A percentile compares a stretch with the other conserved stretches of the same genome.
Evolutionary conservation across 2,329 filamentous ascomycete species (phyloP).

Genomic region (Xylaria sp.): DNA sequence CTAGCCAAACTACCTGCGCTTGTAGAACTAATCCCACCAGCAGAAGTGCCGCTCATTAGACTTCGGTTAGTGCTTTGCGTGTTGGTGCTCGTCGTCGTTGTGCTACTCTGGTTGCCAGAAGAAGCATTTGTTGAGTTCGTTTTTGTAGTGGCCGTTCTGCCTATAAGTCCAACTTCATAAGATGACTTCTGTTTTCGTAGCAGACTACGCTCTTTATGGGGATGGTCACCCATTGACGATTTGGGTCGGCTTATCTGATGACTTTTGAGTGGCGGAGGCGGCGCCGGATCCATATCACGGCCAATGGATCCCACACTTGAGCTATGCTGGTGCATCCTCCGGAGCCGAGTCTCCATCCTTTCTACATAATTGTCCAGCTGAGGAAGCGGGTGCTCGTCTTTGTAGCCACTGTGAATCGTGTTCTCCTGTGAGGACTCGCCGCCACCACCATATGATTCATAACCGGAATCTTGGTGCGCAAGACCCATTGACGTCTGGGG

Average conservation of each 20-base stretch:
- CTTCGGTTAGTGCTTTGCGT: constrained; percentile 85
- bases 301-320: constrained; percentile 56
- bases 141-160: constrained; percentile 87
- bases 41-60: constrained; percentile 93
- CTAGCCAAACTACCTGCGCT: constrained; percentile 93
- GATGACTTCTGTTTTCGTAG: constrained; percentile 75
- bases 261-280: constrained; percentile 60
- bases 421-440: constrained; percentile 64
- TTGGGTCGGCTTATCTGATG: constrained; percentile 65
- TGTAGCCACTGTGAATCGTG: constrained; percentile 55
- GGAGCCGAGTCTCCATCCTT: constrained; percentile 87
- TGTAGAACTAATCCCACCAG: constrained; percentile 90
- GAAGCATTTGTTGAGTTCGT: constrained; percentile 85
- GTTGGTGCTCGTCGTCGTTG: constrained; percentile 73
- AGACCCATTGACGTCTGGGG: constrained; percentile 82
- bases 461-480: constrained; percentile 69
- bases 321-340: constrained; percentile 74
- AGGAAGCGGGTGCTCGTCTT: constrained; percentile 68
- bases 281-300: constrained; percentile 46
- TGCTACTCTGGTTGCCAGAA: constrained; percentile 74
- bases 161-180: constrained; percentile 80
- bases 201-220: constrained; percentile 59
- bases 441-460: constrained; percentile 65
- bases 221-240: constrained; percentile 64
- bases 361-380: constrained; percentile 88